Conservation (phyloP, 306 rosid species). For the Acacia confusa region DNA sequence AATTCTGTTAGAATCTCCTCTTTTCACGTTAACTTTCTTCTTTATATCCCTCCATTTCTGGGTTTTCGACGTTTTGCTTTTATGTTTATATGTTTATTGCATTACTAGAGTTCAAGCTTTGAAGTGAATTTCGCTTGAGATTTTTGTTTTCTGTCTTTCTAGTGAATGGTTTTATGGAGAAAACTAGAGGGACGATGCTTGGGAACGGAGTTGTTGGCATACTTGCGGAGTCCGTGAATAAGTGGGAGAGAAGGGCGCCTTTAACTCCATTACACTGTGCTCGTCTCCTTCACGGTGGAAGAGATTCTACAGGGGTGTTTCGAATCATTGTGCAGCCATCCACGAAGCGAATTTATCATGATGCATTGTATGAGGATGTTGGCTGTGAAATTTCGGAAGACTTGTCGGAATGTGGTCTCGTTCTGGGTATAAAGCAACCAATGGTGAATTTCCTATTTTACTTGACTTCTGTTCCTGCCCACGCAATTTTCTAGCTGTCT, state of each 20-base stretch:
- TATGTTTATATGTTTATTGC: not conserved
- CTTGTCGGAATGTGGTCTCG: constrained; percentile 81
- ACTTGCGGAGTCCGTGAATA: constrained; percentile 69
- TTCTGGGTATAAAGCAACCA: constrained; percentile 89
- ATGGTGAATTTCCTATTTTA: constrained; percentile 38
- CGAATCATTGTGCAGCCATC: constrained; percentile 86
- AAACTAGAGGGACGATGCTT: constrained; percentile 46
- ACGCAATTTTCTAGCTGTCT: not conserved
- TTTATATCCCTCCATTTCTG: not conserved
- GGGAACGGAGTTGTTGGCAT: constrained; percentile 94
- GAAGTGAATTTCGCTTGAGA: not conserved
- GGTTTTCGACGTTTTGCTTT: not conserved
- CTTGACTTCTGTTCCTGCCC: not conserved
- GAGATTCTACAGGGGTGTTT: constrained; percentile 53
- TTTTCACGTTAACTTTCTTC: not conserved
- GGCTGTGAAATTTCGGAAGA: constrained; percentile 89
- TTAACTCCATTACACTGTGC: constrained; percentile 92
- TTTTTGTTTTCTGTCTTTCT: not conserved
- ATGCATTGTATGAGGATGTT: constrained; percentile 76
- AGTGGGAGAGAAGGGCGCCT: constrained; percentile 97
- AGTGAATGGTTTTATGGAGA: not conserved
- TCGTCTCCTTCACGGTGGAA: constrained; percentile 62
- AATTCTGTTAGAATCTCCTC: not conserved
- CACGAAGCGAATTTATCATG: constrained; percentile 77
- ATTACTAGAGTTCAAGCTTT: not conserved